Evolutionary conservation across 2,329 filamentous ascomycete genomes (phyloP).

Genomic region (Paecilomyces fulvus): DNA sequence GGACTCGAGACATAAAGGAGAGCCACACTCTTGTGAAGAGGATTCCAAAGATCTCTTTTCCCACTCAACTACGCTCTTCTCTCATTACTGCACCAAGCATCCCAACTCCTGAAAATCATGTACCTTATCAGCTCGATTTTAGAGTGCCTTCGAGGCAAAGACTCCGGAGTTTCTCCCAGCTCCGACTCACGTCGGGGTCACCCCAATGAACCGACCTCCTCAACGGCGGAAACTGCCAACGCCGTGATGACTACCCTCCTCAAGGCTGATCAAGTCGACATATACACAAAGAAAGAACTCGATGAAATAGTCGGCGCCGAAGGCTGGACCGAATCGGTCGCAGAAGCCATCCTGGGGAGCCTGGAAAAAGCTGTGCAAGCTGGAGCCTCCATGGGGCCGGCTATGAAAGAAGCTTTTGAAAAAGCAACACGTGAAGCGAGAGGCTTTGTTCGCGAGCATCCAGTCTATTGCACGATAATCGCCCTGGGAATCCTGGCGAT

Average conservation of each 20-base stretch:
- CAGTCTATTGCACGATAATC: constrained; percentile 14
- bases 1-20: not conserved
- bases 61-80: too few relatives aligned
- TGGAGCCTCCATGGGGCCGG: constrained; percentile 8
- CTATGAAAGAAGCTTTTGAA: constrained; percentile 8
- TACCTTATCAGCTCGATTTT: too few relatives aligned
- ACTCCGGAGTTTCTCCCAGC: too few relatives aligned
- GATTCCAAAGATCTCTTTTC: too few relatives aligned
- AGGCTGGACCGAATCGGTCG: constrained; percentile 9
- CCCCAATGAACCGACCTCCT: too few relatives aligned
- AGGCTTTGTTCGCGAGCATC: constrained; percentile 15
- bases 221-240: not conserved
- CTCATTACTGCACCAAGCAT: too few relatives aligned
- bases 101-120: too few relatives aligned
- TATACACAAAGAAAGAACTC: not conserved
- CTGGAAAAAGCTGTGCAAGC: constrained; percentile 8
- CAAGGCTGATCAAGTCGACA: not conserved
- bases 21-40: not conserved
- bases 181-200: not conserved
- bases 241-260: not conserved
- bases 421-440: constrained; percentile 9
- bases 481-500: constrained; percentile 17
- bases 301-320: constrained; percentile 5
- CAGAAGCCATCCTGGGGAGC: constrained; percentile 7
- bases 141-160: too few relatives aligned